Evolutionary conservation across 140 eudicot species (phyloP), one percentile per base, ranked within the genome.

Genomic region (Artemisia princeps): DNA sequence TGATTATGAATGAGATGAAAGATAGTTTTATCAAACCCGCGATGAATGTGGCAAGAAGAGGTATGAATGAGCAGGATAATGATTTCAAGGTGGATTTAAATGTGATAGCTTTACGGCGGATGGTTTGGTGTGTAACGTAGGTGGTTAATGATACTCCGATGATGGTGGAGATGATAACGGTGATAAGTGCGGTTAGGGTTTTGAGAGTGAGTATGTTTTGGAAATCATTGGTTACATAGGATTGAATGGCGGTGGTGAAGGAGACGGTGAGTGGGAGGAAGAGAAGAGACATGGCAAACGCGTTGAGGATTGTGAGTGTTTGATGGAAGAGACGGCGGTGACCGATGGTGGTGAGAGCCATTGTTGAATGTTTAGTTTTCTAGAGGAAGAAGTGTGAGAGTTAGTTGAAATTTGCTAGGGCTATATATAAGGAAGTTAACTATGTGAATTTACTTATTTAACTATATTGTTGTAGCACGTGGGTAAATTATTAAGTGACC

Each of bases 71-170:
- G 58, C 2, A 2, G 6, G 65, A 55, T 2, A 56, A 65, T 0
- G 73, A 69, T 57, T 69, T 56, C 26, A 56, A 4, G 15, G 73
- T 42, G 55, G 65, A 40, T 15, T 65, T 40, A 57, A 56, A 56
- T 11, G 65, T 42, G 65, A 44, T 12, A 3, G 55, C 56, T 55
- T 40, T 40, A 68, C 0, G 55, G 44, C 22, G 24, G 22, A 55
- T 68, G 15, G 55, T 24, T 3, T 55, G 44, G 26, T 30, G 2
- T 52, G 57, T 52, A 23, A 20, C 15, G 23, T 52, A 52, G 57
- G 23, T 52, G 57, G 6, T 52, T 52, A 52, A 17, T 2, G 57
- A 7, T 13, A 15, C 6, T n/a, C 20, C 57, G 17, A 5, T 14
- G 19, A 52, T 8, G 57, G 57, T 52, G 7, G 56, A 16, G 56